A percentile compares a stretch with the other conserved stretches of the same genome.
Evolutionary conservation across 345 rosid species (phyloP).

Genomic region (Citrus trifoliata): DNA sequence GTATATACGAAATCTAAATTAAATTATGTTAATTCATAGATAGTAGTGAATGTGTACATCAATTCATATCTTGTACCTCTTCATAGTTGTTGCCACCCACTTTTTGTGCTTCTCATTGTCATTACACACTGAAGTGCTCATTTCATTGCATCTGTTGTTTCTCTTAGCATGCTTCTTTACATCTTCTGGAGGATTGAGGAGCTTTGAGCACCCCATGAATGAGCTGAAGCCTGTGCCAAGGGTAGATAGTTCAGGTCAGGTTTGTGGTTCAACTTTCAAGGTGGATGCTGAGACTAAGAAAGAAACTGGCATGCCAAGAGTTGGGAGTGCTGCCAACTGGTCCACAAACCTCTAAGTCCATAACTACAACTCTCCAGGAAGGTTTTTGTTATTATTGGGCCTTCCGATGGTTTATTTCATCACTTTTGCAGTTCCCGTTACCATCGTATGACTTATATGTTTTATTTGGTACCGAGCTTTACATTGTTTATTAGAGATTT

Average conservation of each 20-base stretch:
- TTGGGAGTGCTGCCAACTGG: constrained; percentile 93
- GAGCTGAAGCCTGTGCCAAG: constrained; percentile 90
- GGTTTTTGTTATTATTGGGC: constrained; percentile 20
- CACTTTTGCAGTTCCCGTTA: neutral
- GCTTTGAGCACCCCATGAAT: constrained; percentile 77
- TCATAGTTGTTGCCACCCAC: neutral
- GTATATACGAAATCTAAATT: constrained; percentile 23
- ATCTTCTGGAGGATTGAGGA: constrained; percentile 88
- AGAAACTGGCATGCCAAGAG: constrained; percentile 80
- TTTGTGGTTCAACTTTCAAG: constrained; percentile 73
- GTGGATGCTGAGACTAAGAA: constrained; percentile 78
- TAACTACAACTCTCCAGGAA: neutral
- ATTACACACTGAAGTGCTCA: neutral
- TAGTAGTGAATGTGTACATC: neutral
- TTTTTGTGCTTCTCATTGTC: neutral
- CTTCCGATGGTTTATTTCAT: constrained; percentile 15
- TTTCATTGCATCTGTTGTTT: neutral
- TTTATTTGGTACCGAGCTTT: constrained; percentile 6
- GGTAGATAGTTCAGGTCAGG: constrained; percentile 87
- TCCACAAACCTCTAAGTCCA: constrained; percentile 54
- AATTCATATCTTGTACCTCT: neutral
- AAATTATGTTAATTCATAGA: neutral
- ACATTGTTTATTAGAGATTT: neutral
- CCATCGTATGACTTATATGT: constrained; percentile 15
- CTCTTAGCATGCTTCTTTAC: constrained; percentile 86